Evolutionary conservation across 148 eudicot genomes (phyloP).

Genomic region (Persicaria tinctoria): DNA sequence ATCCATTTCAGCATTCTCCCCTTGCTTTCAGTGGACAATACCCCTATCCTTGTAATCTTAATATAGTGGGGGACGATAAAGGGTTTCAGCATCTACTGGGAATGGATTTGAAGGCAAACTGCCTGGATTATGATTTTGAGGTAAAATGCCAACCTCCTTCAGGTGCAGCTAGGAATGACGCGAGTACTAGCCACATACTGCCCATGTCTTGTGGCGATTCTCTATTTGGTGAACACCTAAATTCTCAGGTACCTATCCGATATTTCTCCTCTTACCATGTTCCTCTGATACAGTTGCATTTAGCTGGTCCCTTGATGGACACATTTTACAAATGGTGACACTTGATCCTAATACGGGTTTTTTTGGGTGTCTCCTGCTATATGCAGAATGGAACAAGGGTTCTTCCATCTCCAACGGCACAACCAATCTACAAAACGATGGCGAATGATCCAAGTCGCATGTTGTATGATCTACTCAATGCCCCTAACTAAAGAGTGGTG

Average conservation of each 20-base stretch:
- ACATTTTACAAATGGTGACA: background rate
- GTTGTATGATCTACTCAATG: conserved; percentile 8
- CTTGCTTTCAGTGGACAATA: background rate
- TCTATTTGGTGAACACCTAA: background rate
- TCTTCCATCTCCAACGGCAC: conserved; percentile 1
- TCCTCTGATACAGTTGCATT: background rate
- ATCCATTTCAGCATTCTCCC: background rate
- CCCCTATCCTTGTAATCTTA: background rate
- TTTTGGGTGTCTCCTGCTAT: background rate
- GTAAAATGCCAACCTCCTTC: background rate
- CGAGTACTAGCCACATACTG: background rate
- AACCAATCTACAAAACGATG: background rate
- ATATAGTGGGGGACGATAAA: background rate
- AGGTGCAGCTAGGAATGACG: background rate
- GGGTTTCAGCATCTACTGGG: conserved; percentile 2
- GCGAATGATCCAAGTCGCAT: conserved; percentile 2
- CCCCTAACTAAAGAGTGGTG: background rate
- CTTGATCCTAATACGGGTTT: background rate
- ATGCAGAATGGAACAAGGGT: conserved; percentile 7
- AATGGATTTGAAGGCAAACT: background rate
- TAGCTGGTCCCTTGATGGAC: background rate
- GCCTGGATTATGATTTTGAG: background rate
- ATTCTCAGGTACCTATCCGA: conserved; percentile 5
- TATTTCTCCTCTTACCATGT: background rate
- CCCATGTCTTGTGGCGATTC: background rate